Base-by-base conservation (phyloP, 2,329 filamentous ascomycete species). In the Salinomyces thailandicus region DNA sequence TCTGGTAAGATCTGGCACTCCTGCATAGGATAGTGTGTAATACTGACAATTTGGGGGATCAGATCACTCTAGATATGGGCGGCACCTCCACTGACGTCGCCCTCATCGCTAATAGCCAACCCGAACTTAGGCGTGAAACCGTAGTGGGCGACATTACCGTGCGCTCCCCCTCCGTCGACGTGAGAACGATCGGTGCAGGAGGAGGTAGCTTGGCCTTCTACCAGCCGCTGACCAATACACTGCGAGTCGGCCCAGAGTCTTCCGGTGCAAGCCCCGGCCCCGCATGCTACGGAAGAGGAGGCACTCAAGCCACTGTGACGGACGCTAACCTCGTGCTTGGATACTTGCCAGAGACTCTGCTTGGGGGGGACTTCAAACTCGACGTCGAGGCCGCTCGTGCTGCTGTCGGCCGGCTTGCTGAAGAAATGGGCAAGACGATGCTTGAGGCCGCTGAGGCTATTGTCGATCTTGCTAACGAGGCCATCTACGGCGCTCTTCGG, bases 81-180 rank as follows among this genome's bases (percentile, higher is more conserved):
- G 49, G 49, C 15, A 51, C 49, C 11, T 45, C 40, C 6, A 51
- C 49, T 1, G 49, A 51, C 27, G 49, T 51, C 12, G 45, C 49
- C 7, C 38, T 50, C 16, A 51, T 51, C 17, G 43, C 49, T 9
- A 44, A 51, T 26, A 35, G 44, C 2, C 45, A 48, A 30, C 49
- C 49, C 19, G 48, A 43, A 1, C 34, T 51, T 5, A 42, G 49
- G 24, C 39, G 49, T 37, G 49, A 51, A 38, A 51, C 49, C 1
- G 49, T 51, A 34, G 49, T 51, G 2, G 48, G 48, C 27, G 48
- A 51, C 31, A 45, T 51, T 22, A 48, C 48, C 6, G 48, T 51
- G 7, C 43, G 48, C 18, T 47, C 47, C 6, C 47, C 48, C 12
- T 47, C 43, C 2, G 47, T 51, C 12, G 48, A 51, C 24, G 47